Percentiles rank a stretch among this genome's conserved stretches.
phyloP scores from a whole-genome alignment of 129 eudicot genomes.

The Smallanthus sonchifolius region DNA sequence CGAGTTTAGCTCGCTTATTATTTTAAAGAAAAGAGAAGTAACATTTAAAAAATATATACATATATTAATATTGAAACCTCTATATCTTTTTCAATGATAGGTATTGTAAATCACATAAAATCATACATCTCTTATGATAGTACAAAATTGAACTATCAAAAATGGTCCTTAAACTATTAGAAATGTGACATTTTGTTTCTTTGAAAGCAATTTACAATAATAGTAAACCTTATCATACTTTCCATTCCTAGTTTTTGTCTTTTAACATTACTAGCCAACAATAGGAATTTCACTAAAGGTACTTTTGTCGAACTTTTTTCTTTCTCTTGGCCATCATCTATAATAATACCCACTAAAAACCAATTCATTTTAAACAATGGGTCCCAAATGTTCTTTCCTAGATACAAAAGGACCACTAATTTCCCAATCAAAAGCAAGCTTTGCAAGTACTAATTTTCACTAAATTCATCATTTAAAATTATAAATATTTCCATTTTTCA shows the following conservation, averaged over 20 bases:
- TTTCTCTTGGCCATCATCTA: slow-evolving; percentile 16
- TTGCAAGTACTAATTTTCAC: not conserved
- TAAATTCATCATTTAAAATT: not conserved
- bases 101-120: too few species aligned
- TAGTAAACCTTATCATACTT: not conserved
- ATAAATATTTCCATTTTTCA: not conserved
- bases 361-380: slow-evolving; percentile 16
- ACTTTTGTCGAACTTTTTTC: slow-evolving; percentile 19
- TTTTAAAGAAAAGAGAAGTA: too few species aligned
- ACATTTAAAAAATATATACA: too few species aligned
- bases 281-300: slow-evolving; percentile 18
- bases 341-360: slow-evolving; percentile 7
- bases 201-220: not conserved
- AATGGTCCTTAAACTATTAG: too few species aligned
- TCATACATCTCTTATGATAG: too few species aligned
- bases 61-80: too few species aligned
- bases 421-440: slow-evolving; percentile 5
- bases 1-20: too few species aligned
- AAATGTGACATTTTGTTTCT: not conserved
- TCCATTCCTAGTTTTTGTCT: slow-evolving; percentile 19
- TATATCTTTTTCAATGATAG: too few species aligned
- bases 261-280: slow-evolving; percentile 19
- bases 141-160: not conserved
- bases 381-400: slow-evolving; percentile 26
- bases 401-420: slow-evolving; percentile 4